These are phyloP conservation scores for Paraphoma sp. DNA, from an alignment of 2,329 filamentous ascomycete genomes.

Conservation along the genomic window DNA sequence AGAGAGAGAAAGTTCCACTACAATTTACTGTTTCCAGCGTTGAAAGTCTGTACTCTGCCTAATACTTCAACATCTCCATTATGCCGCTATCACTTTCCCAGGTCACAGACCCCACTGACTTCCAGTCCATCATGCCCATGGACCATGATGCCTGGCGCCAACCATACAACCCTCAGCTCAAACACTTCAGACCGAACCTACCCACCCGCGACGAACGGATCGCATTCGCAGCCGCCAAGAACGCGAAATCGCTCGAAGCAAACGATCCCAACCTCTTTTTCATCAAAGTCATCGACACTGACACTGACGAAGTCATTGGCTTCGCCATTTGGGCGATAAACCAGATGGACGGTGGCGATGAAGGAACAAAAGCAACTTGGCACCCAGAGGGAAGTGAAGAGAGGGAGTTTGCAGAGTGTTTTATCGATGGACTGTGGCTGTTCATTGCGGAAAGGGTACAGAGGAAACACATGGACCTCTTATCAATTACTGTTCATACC, in stretches of 20 bases:
- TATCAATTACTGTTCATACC: constrained; percentile 25
- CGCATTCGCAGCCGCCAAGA: constrained; percentile 1
- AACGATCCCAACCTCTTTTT: constrained; percentile 18
- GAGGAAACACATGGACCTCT: constrained; percentile 27
- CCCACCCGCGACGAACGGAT: constrained; percentile 20
- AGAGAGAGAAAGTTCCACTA: too few species aligned
- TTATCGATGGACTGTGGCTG: constrained; percentile 31
- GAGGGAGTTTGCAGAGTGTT: constrained; percentile 30
- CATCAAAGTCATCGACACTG: constrained; percentile 24
- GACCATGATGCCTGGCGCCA: constrained; percentile 27
- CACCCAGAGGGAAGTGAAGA: constrained; percentile 27
- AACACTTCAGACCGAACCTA: constrained; percentile 30
- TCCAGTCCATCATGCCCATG: constrained; percentile 20
- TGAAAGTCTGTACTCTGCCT: too few species aligned
- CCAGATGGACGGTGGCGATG: constrained; percentile 11
- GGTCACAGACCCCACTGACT: constrained; percentile 15
- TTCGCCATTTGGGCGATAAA: constrained; percentile 26
- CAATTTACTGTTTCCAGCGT: too few species aligned
- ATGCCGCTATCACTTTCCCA: constrained; percentile 19
- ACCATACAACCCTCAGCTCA: constrained; percentile 33
- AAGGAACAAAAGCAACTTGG: constrained; percentile 19
- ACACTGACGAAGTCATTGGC: constrained; percentile 18
- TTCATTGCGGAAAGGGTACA: constrained; percentile 23
- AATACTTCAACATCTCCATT: not conserved
- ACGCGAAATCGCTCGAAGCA: not conserved